A percentile compares a stretch with the other conserved stretches of the same genome.
Conservation (phyloP, 345 rosid genomes). For the Sisymbrium altissimum region DNA sequence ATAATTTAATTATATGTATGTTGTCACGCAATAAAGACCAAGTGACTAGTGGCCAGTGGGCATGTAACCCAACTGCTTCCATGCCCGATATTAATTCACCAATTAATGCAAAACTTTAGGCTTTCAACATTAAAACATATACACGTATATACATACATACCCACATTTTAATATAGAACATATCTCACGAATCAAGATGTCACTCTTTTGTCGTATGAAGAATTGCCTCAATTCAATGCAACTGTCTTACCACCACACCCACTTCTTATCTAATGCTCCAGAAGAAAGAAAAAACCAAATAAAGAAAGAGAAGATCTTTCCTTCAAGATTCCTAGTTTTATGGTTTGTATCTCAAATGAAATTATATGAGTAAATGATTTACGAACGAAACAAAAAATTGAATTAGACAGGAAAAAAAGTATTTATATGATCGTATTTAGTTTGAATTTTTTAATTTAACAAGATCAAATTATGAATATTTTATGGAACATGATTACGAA, state of each 20-base stretch:
- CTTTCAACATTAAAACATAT: conserved; percentile 10
- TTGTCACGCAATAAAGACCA: conserved; percentile 32
- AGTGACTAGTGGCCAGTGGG: conserved; percentile 20
- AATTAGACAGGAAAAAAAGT: too few relatives aligned
- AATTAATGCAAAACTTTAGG: conserved; percentile 32
- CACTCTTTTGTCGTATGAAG: conserved; percentile 25
- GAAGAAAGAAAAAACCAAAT: background rate
- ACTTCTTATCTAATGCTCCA: conserved; percentile 27
- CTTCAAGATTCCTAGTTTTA: conserved; percentile 12
- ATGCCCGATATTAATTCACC: conserved; percentile 23
- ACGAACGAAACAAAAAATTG: too few relatives aligned
- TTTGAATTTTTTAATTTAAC: background rate
- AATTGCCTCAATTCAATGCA: conserved; percentile 37
- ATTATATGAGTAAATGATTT: background rate
- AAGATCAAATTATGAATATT: background rate
- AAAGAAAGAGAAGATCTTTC: conserved; percentile 10
- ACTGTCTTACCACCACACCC: conserved; percentile 32
- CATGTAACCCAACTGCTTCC: conserved; percentile 33
- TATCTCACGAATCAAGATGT: conserved; percentile 22
- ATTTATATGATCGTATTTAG: too few relatives aligned
- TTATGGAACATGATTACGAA: background rate
- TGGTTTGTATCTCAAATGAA: background rate
- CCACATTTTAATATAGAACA: background rate
- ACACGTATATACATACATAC: background rate
- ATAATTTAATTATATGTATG: background rate